Evolutionary conservation across 139 green algal species (phyloP).

Genomic region (Astrephomene gubernaculifera): DNA sequence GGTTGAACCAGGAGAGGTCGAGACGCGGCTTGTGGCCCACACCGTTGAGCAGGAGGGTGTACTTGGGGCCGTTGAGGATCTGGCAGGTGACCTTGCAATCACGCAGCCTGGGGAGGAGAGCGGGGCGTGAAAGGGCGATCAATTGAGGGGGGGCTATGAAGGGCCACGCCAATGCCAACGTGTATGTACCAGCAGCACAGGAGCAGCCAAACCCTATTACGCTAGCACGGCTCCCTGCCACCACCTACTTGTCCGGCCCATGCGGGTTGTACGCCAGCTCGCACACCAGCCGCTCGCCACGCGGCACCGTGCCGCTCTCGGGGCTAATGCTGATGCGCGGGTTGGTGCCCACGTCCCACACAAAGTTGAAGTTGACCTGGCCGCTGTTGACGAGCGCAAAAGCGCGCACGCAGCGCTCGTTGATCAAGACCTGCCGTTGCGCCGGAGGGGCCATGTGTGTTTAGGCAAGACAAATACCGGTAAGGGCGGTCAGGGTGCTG

Average conservation of each 20-base stretch:
- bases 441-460: no score
- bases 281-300: constrained; percentile 67
- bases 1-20: constrained; percentile 67
- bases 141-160: no score
- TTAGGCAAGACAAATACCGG: no score
- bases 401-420: constrained; percentile 69
- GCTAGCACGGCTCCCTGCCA: no score
- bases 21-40: constrained; percentile 79
- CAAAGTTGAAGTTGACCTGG: constrained; percentile 74
- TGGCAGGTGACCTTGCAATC: constrained; percentile 71
- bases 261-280: constrained; percentile 80
- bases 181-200: no score
- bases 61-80: constrained; percentile 73
- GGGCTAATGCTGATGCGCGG: constrained; percentile 70
- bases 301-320: constrained; percentile 66
- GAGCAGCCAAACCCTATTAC: no score
- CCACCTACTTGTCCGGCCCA: constrained; percentile 52
- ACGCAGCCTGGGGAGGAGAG: constrained; percentile 38
- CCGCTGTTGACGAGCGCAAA: constrained; percentile 79
- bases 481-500: no score
- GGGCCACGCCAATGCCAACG: no score
- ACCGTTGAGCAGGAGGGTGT: constrained; percentile 72
- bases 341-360: constrained; percentile 74
- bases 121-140: no score
- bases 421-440: constrained; percentile 79